Evolutionary conservation across 1,284 basidiomycete species (phyloP).

Genomic region (Trichosporon inkin): DNA sequence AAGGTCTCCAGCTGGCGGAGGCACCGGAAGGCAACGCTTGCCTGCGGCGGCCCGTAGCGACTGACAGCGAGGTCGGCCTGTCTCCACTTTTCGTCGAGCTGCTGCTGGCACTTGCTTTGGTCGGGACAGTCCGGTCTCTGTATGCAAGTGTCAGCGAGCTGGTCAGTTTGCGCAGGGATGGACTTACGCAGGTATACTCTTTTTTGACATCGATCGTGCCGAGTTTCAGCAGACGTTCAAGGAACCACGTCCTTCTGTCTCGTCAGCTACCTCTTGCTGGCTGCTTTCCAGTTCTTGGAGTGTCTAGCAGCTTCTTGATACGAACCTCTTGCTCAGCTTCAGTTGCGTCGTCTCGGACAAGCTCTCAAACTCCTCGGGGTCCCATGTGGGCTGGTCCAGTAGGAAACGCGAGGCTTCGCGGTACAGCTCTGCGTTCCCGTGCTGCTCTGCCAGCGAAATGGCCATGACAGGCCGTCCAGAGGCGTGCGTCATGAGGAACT

Average conservation of each 20-base stretch:
- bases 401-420: slow-evolving; percentile 84
- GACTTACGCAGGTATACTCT: slow-evolving; percentile 54
- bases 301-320: slow-evolving; percentile 1
- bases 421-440: slow-evolving; percentile 80
- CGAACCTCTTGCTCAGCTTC: slow-evolving; percentile 77
- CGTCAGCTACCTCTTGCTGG: slow-evolving; percentile 7
- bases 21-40: slow-evolving; percentile 28
- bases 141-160: slow-evolving; percentile 10
- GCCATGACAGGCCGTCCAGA: slow-evolving; percentile 86
- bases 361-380: slow-evolving; percentile 67
- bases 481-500: slow-evolving; percentile 82
- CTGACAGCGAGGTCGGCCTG: slow-evolving; percentile 81
- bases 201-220: slow-evolving; percentile 78
- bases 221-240: slow-evolving; percentile 87
- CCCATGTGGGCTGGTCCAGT: slow-evolving; percentile 66
- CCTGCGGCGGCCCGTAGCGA: slow-evolving; percentile 63
- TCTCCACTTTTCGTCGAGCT: slow-evolving; percentile 90
- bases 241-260: slow-evolving; percentile 78
- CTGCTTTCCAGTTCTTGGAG: too few relatives aligned
- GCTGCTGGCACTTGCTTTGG: slow-evolving; percentile 67
- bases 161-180: not conserved
- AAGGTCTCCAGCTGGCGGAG: slow-evolving; percentile 52
- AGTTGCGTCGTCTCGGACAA: slow-evolving; percentile 73
- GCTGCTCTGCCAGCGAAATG: slow-evolving; percentile 80
- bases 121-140: slow-evolving; percentile 82